phyloP scores from a whole-genome alignment of 768 basidiomycete genomes.

The Tephrocybe sp. region DNA sequence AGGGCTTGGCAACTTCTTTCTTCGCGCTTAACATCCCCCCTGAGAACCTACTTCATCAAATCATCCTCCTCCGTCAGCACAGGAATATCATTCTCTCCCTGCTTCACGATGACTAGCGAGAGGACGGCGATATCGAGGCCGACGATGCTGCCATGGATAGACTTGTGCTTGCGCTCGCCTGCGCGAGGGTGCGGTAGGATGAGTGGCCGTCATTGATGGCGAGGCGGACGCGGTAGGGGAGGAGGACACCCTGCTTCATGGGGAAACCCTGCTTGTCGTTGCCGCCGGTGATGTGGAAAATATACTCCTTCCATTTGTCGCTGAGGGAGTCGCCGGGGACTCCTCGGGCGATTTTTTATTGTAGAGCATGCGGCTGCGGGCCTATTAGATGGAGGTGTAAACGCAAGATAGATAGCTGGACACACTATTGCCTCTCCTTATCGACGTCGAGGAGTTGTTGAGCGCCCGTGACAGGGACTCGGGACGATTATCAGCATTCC shows the following conservation, averaged over 20 bases:
- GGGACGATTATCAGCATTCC: too few relatives aligned
- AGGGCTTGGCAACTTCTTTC: conserved; percentile 90
- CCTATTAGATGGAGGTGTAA: background rate
- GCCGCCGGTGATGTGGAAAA: conserved; percentile 95
- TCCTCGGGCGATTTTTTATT: conserved; percentile 96
- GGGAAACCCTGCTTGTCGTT: conserved; percentile 99
- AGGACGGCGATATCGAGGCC: conserved; percentile 95
- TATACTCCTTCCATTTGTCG: conserved; percentile 96
- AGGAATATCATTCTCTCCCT: conserved; percentile 88
- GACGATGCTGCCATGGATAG: conserved; percentile 97
- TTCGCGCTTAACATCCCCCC: conserved; percentile 89
- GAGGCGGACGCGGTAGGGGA: conserved; percentile 90
- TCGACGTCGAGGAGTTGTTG: conserved; percentile 97
- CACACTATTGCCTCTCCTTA: conserved; percentile 84
- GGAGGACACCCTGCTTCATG: conserved; percentile 98
- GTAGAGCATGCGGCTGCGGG: conserved; percentile 84
- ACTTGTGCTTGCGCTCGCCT: conserved; percentile 98
- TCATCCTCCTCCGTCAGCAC: conserved; percentile 98
- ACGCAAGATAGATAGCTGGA: conserved; percentile 1
- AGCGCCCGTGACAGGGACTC: conserved; percentile 96
- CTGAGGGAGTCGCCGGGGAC: conserved; percentile 88
- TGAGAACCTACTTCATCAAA: conserved; percentile 95
- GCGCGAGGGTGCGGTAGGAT: conserved; percentile 89
- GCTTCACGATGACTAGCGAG: conserved; percentile 92
- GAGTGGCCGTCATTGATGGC: conserved; percentile 96